A percentile compares a stretch with the other conserved stretches of the same genome.
phyloP scores from a whole-genome alignment of 768 basidiomycete species.

The Gloeostereum incarnatum region DNA sequence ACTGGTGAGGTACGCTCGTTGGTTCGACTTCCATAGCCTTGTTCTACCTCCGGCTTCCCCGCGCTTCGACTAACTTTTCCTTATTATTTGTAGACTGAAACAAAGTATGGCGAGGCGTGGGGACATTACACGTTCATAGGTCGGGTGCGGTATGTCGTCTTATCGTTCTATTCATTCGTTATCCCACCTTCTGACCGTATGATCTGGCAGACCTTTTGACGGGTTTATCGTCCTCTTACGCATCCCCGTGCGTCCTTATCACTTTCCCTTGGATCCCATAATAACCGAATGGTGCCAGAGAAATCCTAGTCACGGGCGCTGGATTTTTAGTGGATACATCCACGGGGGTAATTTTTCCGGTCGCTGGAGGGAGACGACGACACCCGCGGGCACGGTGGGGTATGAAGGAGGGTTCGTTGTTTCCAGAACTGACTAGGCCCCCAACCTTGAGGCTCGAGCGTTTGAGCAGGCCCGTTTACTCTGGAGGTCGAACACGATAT shows the following conservation, averaged over 20 bases:
- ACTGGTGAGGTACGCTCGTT: conserved; percentile 33
- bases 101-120: conserved; percentile 38
- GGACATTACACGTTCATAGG: conserved; percentile 35
- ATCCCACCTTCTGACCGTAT: no score
- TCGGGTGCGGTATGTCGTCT: no score
- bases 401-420: conserved; percentile 41
- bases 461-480: no score
- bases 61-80: background rate
- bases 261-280: background rate
- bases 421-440: conserved; percentile 15
- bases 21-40: background rate
- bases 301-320: conserved; percentile 25
- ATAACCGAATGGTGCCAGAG: conserved; percentile 10
- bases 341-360: conserved; percentile 41
- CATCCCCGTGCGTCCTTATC: conserved; percentile 26
- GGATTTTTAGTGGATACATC: conserved; percentile 45
- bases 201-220: no score
- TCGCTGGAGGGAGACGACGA: conserved; percentile 43
- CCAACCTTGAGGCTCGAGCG: background rate
- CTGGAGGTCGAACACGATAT: no score
- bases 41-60: background rate
- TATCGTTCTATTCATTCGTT: no score
- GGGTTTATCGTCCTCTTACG: conserved; percentile 37
- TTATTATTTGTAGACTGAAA: conserved; percentile 29
- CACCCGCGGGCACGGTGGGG: conserved; percentile 27